These are phyloP conservation scores for Botrytis deweyae DNA, from an alignment of 2,329 filamentous ascomycete species.

Conservation along the genomic window DNA sequence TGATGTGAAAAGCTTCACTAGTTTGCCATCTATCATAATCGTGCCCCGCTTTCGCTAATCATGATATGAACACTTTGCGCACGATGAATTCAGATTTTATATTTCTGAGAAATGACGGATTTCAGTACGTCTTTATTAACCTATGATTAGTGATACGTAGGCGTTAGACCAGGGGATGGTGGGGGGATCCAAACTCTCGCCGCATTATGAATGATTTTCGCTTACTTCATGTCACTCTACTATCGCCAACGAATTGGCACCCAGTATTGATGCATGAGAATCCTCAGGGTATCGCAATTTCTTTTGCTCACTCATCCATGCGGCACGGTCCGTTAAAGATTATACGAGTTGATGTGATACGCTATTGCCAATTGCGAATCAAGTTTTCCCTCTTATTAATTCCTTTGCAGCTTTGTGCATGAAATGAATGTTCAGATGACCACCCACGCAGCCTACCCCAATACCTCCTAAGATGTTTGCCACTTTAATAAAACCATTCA, in stretches of 20 bases:
- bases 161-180: background rate
- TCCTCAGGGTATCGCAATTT: background rate
- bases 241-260: background rate
- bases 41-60: conserved; percentile 8
- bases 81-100: background rate
- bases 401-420: background rate
- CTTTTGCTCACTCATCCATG: background rate
- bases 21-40: background rate
- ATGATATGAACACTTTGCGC: background rate
- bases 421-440: conserved; percentile 4
- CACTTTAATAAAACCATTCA: background rate
- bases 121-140: background rate
- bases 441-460: background rate
- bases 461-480: background rate
- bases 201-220: background rate
- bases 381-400: background rate
- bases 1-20: background rate
- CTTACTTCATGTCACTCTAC: background rate
- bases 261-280: no score
- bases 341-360: background rate
- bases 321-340: background rate
- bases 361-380: background rate
- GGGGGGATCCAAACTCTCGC: background rate
- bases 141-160: background rate
- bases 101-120: background rate